Base-by-base conservation (phyloP, 371 early-diverging fungal genomes). In the Syncephalastrum contaminatum region DNA sequence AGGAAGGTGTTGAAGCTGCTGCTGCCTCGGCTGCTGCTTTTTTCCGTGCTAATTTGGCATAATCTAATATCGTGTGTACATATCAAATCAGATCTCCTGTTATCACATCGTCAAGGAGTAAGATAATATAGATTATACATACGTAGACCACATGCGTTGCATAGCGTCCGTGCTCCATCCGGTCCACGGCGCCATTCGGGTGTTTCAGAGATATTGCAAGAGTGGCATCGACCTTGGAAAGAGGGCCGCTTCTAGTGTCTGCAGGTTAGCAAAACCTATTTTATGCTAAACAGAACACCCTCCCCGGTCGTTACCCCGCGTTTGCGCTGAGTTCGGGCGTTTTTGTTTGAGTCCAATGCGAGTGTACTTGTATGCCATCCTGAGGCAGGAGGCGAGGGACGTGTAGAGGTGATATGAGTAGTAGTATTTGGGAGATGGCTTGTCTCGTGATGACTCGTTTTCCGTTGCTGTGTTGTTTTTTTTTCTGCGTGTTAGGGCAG, bases 101-200 rank as follows among this genome's bases (percentile, higher is more conserved):
- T 48, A 27, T 24, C 40, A 27, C 25, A 48, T 58, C 19, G 27
- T 15, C 19, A n/a, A 22, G 21, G 41, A 43, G 40, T 5, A 36
- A 44, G 20, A n/a, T 16, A 48, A 36, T 22, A 27, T 14, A 14
- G 30, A 51, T n/a, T 45, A 20, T 8, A 46, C 10, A 24, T 77
- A 84, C 84, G 79, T 53, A 84, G 50, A 18, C 88, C 88, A 52
- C 88, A 88, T 8, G 85, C 83, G 67, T 88, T 88, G 49, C 88
- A 88, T 3, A 88, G 61, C 1, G 85, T 86, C 21, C 81, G 70
- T 5, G 88, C 83, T 4, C 88, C 88, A 59, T 82, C 75, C 10
- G 86, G 88, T 13, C 88, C 88, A 42, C 88, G 77, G 49, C 88
- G 71, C 88, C 88, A 88, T 66, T 82, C 84, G 13, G 88, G 86